Base-by-base conservation (phyloP, 2,329 filamentous ascomycete genomes). In the Diaporthe sp. region DNA sequence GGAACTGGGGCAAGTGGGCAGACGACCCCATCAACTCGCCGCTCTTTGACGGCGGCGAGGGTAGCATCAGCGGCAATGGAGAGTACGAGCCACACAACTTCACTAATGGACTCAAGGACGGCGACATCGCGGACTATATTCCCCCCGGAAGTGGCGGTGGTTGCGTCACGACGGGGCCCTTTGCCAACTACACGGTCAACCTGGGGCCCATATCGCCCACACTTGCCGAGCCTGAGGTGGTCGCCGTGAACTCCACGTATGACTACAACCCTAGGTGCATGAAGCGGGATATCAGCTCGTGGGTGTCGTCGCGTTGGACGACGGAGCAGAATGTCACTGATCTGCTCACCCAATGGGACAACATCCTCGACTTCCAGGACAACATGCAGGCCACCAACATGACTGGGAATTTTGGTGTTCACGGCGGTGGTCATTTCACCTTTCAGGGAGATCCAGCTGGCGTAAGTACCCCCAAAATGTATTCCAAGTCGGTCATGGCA, bases 111-210 rank as follows among this genome's bases (percentile, higher is more conserved):
- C 58, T 61, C 22, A 61, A 82, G 81, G 79, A 78, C 39, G 77
- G 73, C 10, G 73, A 74, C 42, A 75, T 79, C 1, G 42, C 78
- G 22, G 58, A 61, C n/a, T 44, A 28, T 15, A 61, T 88, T 15
- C 86, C 87, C 0, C 83, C 88, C 0, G 90, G 88, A 10, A 83
- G 82, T 2, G 90, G 90, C 6, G 90, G 90, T 34, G 80, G 79
- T 19, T 81, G 80, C 71, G 76, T 81, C 71, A 77, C 37, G 25
- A 76, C 71, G 17, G 80, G 80, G 25, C 80, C 80, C 8, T 81
- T 81, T 67, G 77, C 75, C 25, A 78, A 76, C 57, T 65, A 75
- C 71, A 76, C 75, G 34, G 71, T 75, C 17, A 62, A 62, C 37
- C 39, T 62, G 37, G 60, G 60, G 4, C 60, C 60, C 76, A 61